Evolutionary conservation across 2,329 filamentous ascomycete species (phyloP), one percentile per base, ranked within the genome.

Genomic region (Immersiporthe knoxdaviesiana): DNA sequence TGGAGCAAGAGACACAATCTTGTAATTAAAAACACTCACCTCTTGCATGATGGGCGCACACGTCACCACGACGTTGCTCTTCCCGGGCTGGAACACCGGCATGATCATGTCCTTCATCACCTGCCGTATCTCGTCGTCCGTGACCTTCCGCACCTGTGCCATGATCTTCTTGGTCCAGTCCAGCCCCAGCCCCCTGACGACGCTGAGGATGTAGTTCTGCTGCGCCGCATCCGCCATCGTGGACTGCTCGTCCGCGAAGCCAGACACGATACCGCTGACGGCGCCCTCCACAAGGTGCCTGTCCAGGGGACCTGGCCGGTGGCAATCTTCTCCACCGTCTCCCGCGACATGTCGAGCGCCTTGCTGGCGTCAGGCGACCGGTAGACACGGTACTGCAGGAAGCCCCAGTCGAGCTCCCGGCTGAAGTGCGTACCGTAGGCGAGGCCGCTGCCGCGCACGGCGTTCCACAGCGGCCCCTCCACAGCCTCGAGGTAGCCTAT

Each of bases 391-490:
- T 97, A 97, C 71, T 92, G 90, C 65, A 97, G 82, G 63, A 92
- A 88, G 2, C 95, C 96, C 1, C 89, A 90, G 75, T 96, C 93
- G 37, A 92, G 82, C 76, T 93, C 91, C 60, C 92, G 90, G 59
- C 86, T 86, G 76, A 98, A 97, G 74, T 87, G 89, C 0, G 92
- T 91, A 66, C 94, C 94, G 77, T 99, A 99, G 0, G 96, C 96
- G 65, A 98, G 89, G 59, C 96, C 96, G 58, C 93, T 96, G 68
- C 96, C 96, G 61, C 96, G 93, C 63, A 98, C 92, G 0, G 93
- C 93, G 72, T 91, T 91, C 95, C 96, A 98, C 41, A 99, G 88
- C 0, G 96, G 96, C 0, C 96, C 96, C 79, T 99, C 96, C 24
- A 97, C 92, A 0, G 94, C 90, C 77, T 97, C 94, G 71, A 99